Percentiles rank a stretch among this genome's conserved stretches.
These are phyloP conservation scores for Raffaelea deltoideospora DNA, from an alignment of 2,329 filamentous ascomycete genomes.

Conservation along the genomic window DNA sequence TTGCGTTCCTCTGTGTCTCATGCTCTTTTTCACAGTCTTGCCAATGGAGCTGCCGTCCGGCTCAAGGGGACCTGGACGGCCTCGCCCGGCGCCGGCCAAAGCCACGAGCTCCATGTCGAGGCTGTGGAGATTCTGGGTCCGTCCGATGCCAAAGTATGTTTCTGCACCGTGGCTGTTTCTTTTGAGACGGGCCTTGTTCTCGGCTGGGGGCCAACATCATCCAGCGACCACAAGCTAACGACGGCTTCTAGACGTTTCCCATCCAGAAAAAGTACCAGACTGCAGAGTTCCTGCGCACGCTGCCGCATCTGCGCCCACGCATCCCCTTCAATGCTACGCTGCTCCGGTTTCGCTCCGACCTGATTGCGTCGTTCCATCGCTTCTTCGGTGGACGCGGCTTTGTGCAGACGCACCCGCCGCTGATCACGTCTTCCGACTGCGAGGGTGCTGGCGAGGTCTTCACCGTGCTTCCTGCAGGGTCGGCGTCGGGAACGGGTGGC, in stretches of 20 bases:
- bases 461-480: conserved; percentile 32
- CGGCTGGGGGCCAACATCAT: too few relatives aligned
- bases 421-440: conserved; percentile 93
- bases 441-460: conserved; percentile 96
- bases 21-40: conserved; percentile 39
- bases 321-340: conserved; percentile 68
- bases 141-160: conserved; percentile 62
- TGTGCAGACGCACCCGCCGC: conserved; percentile 76
- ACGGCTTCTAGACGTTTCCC: conserved; percentile 60
- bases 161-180: conserved; percentile 4
- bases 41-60: conserved; percentile 66
- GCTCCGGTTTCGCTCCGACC: conserved; percentile 68
- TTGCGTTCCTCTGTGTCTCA: conserved; percentile 14
- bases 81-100: conserved; percentile 54
- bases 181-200: too few relatives aligned
- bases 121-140: conserved; percentile 56
- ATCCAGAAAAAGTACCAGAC: conserved; percentile 95
- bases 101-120: conserved; percentile 65
- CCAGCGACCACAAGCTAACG: too few relatives aligned
- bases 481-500: neutral
- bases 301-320: conserved; percentile 76
- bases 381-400: conserved; percentile 62
- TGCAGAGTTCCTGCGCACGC: conserved; percentile 70
- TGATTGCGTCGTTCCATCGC: conserved; percentile 54
- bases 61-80: conserved; percentile 64